phyloP scores from a whole-genome alignment of 2,329 filamentous ascomycete species.

The Periconia sp. region DNA sequence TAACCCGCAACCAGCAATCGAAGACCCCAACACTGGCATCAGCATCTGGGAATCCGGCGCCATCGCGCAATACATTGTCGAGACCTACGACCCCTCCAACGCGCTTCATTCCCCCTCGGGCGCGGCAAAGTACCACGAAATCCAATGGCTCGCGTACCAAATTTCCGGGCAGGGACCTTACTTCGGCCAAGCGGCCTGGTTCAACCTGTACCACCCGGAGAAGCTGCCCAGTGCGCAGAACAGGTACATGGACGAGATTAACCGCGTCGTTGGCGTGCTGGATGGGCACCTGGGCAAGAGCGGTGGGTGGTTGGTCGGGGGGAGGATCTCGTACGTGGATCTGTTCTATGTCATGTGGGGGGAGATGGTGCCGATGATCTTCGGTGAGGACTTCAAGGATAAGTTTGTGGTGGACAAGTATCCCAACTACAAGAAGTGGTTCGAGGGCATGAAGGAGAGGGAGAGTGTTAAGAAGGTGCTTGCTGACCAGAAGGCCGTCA shows the following conservation, averaged over 20 bases:
- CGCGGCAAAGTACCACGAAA: constrained; percentile 22
- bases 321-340: constrained; percentile 48
- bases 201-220: constrained; percentile 43
- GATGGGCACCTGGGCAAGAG: constrained; percentile 33
- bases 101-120: constrained; percentile 24
- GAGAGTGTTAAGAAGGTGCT: constrained; percentile 30
- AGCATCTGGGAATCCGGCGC: constrained; percentile 46
- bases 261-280: constrained; percentile 49
- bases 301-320: constrained; percentile 46
- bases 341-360: constrained; percentile 46
- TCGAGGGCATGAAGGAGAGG: constrained; percentile 29
- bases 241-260: constrained; percentile 49
- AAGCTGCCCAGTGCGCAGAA: constrained; percentile 47
- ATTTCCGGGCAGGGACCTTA: constrained; percentile 40
- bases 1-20: too few species aligned
- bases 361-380: constrained; percentile 15
- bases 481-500: too few species aligned
- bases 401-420: too few species aligned
- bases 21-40: constrained; percentile 46
- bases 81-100: constrained; percentile 35
- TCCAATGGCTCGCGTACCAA: constrained; percentile 39
- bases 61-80: constrained; percentile 44
- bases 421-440: constrained; percentile 39
- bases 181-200: constrained; percentile 49
- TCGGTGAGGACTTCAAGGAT: constrained; percentile 16